These are phyloP conservation scores for Solanum chiquidenum DNA, from an alignment of 257 asterid genomes.

Conservation along the genomic window DNA sequence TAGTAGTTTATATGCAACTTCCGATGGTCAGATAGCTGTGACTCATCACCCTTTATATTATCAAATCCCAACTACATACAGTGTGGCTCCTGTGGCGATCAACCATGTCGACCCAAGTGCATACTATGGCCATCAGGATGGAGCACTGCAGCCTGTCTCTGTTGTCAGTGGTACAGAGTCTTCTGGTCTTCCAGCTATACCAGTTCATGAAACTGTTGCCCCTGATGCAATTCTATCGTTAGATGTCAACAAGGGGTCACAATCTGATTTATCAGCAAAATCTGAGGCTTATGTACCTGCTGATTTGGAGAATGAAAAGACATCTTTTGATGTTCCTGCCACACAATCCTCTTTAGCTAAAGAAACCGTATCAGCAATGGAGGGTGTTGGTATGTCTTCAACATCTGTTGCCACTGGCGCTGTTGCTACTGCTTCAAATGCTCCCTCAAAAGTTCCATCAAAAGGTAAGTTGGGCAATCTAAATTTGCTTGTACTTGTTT, in stretches of 20 bases:
- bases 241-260: slow-evolving; percentile 18
- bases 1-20: slow-evolving; percentile 32
- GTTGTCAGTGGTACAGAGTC: slow-evolving; percentile 22
- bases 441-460: slow-evolving; percentile 46
- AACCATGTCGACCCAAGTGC: slow-evolving; percentile 43
- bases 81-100: slow-evolving; percentile 38
- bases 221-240: slow-evolving; percentile 20
- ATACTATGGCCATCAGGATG: slow-evolving; percentile 55
- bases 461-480: slow-evolving; percentile 40
- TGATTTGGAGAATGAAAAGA: slow-evolving; percentile 7
- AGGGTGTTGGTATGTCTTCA: slow-evolving; percentile 23
- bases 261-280: slow-evolving; percentile 18
- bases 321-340: slow-evolving; percentile 17
- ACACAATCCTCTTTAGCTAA: slow-evolving; percentile 19
- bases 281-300: slow-evolving; percentile 11
- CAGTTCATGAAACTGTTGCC: slow-evolving; percentile 11
- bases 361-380: slow-evolving; percentile 13
- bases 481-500: not conserved
- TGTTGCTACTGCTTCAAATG: slow-evolving; percentile 27
- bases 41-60: slow-evolving; percentile 53
- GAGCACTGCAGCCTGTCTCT: slow-evolving; percentile 23
- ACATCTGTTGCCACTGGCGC: slow-evolving; percentile 25
- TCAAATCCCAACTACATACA: slow-evolving; percentile 41
- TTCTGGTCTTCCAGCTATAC: slow-evolving; percentile 22
- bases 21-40: slow-evolving; percentile 44